These are phyloP conservation scores for Litsea cubeba DNA, from an alignment of 164 flowering plant genomes.

Conservation along the genomic window DNA sequence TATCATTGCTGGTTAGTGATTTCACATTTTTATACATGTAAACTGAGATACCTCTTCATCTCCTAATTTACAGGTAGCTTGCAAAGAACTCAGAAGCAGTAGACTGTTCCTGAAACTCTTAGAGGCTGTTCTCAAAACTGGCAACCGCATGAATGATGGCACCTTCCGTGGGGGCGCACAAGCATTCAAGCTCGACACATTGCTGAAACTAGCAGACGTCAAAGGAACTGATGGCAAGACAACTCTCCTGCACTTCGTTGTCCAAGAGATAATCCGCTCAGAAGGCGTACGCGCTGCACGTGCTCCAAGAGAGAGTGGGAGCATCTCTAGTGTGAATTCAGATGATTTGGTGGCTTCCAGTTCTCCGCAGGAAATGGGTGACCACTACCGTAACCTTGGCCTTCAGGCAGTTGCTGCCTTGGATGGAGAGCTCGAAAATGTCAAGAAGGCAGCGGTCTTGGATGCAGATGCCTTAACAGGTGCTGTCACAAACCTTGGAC, in stretches of 20 bases:
- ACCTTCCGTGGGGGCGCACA: conserved; percentile 95
- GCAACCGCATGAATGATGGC: conserved; percentile 96
- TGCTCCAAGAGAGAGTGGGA: conserved; percentile 38
- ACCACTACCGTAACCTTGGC: conserved; percentile 60
- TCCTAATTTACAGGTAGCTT: conserved; percentile 50
- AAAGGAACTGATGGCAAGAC: conserved; percentile 92
- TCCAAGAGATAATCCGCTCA: conserved; percentile 81
- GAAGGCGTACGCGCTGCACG: conserved; percentile 82
- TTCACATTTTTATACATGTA: neutral
- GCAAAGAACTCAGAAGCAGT: conserved; percentile 75
- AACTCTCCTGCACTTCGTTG: conserved; percentile 87
- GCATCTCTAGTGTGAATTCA: conserved; percentile 50
- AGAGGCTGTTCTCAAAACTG: conserved; percentile 97
- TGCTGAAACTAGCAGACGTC: conserved; percentile 85
- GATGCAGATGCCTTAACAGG: conserved; percentile 68
- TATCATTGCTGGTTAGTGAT: neutral
- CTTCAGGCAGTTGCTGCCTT: conserved; percentile 73
- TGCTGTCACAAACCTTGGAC: conserved; percentile 48
- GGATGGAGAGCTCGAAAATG: conserved; percentile 64
- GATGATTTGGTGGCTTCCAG: conserved; percentile 45
- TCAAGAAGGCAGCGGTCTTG: conserved; percentile 67
- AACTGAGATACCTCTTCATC: neutral
- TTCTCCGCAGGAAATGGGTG: conserved; percentile 35
- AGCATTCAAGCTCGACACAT: conserved; percentile 96
- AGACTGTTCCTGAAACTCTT: conserved; percentile 82